Percentiles rank a stretch among this genome's conserved stretches.
Evolutionary conservation across 106 monocot genomes (phyloP).

Genomic region (Chionographis japonica): DNA sequence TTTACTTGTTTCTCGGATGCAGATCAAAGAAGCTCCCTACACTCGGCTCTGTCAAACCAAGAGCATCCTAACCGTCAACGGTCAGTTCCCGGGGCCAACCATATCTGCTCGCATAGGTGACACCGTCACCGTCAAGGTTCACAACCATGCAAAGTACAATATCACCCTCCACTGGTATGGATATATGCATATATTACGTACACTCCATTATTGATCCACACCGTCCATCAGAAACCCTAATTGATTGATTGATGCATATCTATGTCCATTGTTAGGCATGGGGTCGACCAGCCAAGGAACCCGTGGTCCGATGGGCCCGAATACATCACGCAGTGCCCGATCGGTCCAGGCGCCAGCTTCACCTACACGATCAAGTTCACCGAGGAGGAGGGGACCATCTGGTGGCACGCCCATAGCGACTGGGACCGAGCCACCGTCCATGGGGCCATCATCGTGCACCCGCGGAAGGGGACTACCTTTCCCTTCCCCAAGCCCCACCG

Average conservation of each 20-base stretch:
- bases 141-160: conserved; percentile 17
- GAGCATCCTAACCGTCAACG: conserved; percentile 36
- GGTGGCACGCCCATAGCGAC: conserved; percentile 68
- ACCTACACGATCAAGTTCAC: conserved; percentile 31
- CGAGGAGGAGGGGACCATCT: conserved; percentile 54
- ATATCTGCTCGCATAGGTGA: conserved; percentile 22
- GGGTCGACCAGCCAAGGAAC: conserved; percentile 52
- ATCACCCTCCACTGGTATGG: conserved; percentile 20
- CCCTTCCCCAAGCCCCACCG: conserved; percentile 44
- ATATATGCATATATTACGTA: not conserved
- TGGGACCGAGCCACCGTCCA: conserved; percentile 48
- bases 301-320: conserved; percentile 48
- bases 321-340: conserved; percentile 51
- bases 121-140: conserved; percentile 12
- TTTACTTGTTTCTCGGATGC: not conserved
- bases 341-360: conserved; percentile 25
- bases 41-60: conserved; percentile 24
- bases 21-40: conserved; percentile 17
- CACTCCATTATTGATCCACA: not conserved
- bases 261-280: conserved; percentile 37
- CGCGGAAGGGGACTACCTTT: conserved; percentile 15
- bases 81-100: conserved; percentile 37
- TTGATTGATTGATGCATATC: not conserved
- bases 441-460: conserved; percentile 44
- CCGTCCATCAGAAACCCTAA: not conserved